Evolutionary conservation across 441 rosid genomes (phyloP).

Genomic region (Bocquillonia castaneifolia): DNA sequence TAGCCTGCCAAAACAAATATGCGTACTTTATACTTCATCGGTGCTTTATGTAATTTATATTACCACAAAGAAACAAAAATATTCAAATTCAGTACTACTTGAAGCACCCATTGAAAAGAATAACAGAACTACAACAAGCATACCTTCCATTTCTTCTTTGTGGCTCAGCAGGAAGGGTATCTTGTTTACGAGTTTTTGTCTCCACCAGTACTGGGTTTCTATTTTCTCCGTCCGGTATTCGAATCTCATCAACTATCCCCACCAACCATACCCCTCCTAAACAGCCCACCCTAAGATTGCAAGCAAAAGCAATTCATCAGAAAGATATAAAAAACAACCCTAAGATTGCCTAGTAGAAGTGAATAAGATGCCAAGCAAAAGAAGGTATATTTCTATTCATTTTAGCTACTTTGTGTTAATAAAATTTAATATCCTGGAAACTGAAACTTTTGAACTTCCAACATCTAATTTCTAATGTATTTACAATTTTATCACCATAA

Average conservation of each 20-base stretch:
- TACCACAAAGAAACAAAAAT: neutral
- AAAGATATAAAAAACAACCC: constrained; percentile 4
- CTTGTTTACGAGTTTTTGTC: constrained; percentile 57
- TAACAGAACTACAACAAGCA: constrained; percentile 6
- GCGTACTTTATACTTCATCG: neutral
- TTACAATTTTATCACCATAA: neutral
- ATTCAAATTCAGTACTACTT: neutral
- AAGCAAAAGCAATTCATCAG: constrained; percentile 22
- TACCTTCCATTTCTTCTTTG: constrained; percentile 85
- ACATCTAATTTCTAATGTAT: neutral
- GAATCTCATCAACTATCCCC: constrained; percentile 74
- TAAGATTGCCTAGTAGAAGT: neutral
- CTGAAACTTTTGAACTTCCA: neutral
- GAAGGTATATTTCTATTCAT: neutral
- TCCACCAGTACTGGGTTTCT: constrained; percentile 52
- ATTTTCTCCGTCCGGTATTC: constrained; percentile 37
- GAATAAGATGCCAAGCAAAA: neutral
- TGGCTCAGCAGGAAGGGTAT: constrained; percentile 63
- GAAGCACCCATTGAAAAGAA: neutral
- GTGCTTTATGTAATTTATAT: constrained; percentile 4
- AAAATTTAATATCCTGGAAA: neutral
- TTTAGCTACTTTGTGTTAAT: neutral
- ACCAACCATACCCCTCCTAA: constrained; percentile 60
- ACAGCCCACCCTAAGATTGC: constrained; percentile 52
- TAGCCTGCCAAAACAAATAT: constrained; percentile 39